Base-by-base conservation (phyloP, 169 alveolate genomes). In the Cryptosporidium baileyi region DNA sequence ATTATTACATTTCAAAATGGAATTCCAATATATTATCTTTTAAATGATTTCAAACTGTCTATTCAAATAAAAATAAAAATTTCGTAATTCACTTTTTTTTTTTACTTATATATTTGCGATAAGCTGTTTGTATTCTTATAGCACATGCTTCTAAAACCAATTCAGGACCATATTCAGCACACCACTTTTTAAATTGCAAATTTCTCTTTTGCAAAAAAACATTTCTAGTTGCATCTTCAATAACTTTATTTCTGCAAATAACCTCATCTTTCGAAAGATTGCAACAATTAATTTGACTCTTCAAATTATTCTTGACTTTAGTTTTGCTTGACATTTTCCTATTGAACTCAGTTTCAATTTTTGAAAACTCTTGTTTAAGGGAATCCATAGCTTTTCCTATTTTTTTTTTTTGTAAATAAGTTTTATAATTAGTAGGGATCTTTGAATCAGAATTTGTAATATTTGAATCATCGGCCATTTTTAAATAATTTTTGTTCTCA, bases 141-240 rank as follows among this genome's bases (percentile, higher is more conserved):
- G 67, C 85, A 36, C 85, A 74, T 22, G 85, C 85, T 52, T 74
- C 85, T 38, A 59, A 54, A 3, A 74, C 85, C 38, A 74, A 54
- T 28, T 57, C 67, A 34, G 85, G 36, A 11, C 85, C 85, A 74
- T 52, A 74, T 59, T 74, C 67, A 9, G 26, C 85, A 38, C 74
- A 74, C 85, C 85, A 74, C 36, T 38, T 51, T 57, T 74, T 74
- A 51, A 74, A 38, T 9, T 38, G 15, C 11, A n/a, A 4, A 57
- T 74, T 74, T 32, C 54, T 51, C 13, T 26, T 51, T 32, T 51
- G 61, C 26, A 28, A 45, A 32, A 65, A 65, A n/a, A 65, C 63
- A 51, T 65, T 65, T 44, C 45, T 65, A 15, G 63, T 65, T 45
- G 81, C 51, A 65, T 8, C 43, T 51, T 65, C 52, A 47, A 65